Base-by-base conservation (phyloP, 1,139 yeast genomes). In the Sugiyamaella paludigena region DNA sequence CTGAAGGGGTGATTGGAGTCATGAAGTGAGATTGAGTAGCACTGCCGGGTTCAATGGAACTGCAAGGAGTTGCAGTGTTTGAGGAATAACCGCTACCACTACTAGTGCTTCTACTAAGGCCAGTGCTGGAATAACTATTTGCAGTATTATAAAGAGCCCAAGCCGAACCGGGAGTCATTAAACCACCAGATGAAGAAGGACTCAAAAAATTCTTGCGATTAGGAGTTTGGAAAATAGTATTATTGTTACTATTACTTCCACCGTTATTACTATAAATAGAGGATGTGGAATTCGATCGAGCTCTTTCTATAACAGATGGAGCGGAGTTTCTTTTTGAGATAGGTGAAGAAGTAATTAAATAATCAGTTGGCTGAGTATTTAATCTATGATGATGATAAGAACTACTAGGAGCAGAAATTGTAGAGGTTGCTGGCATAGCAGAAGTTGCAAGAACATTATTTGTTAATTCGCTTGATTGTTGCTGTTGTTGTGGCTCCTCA, bases 1-100 rank as follows among this genome's bases (percentile, higher is more conserved):
- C 13, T n/a, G 12, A n/a, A 33, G 58, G 58, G 9, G 58, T 51
- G 45, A 53, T 35, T 12, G 58, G 58, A 13, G 58, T 53, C 41
- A 53, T 31, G 39, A 50, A 53, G 8, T 43, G 30, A 11, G 41
- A 38, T 11, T 38, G 41, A 31, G 12, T 31, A 10, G 26, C 27
- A 16, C 39, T 39, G 24, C 38, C 44, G 32, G 44, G 41, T 7
- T 33, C 36, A 10, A 33, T 19, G 2, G 36, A 33, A 10, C 19
- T 19, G 4, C 15, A 26, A 12, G 39, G 39, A 10, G 39, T 36
- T 19, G 39, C 39, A 13, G 39, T 36, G 3, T 6, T 10, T 16
- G 39, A 36, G 4, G 39, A 36, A 35, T 19, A 36, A 7, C 35
- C 35, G 10, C 16, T 31, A 16, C 12, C 34, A 31, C 12, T 31